A percentile compares a stretch with the other conserved stretches of the same genome.
Conservation (phyloP, 345 rosid genomes). For the Hevea brasiliensis region DNA sequence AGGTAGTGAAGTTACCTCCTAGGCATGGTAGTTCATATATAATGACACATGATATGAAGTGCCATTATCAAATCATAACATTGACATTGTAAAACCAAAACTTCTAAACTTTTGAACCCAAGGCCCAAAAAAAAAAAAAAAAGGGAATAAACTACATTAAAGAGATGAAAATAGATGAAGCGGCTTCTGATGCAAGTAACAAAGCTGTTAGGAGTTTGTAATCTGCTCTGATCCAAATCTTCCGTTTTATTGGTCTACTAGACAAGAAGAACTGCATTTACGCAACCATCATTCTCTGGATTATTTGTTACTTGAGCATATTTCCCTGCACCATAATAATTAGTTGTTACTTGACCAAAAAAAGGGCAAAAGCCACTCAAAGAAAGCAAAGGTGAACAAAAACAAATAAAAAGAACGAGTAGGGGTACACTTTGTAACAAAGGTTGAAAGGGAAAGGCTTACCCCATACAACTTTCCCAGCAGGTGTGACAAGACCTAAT, state of each 20-base stretch:
- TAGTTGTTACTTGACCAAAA: too few relatives aligned
- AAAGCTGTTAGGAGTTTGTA: neutral
- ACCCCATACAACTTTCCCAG: conserved; percentile 95
- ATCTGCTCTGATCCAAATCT: neutral
- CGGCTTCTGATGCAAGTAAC: neutral
- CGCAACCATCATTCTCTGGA: conserved; percentile 89
- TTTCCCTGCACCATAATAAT: conserved; percentile 85
- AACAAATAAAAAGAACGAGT: neutral
- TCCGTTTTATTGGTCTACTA: conserved; percentile 25
- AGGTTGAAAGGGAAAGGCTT: conserved; percentile 20
- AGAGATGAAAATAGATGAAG: neutral
- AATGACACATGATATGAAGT: too few relatives aligned
- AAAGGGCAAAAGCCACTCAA: neutral
- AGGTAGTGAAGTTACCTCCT: too few relatives aligned
- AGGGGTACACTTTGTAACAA: neutral
- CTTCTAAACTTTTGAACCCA: neutral
- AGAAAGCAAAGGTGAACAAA: neutral
- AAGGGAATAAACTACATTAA: too few relatives aligned
- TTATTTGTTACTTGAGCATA: conserved; percentile 95
- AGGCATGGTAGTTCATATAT: too few relatives aligned
- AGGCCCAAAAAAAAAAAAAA: neutral
- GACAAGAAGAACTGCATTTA: conserved; percentile 84
- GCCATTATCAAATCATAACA: too few relatives aligned
- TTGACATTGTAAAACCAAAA: too few relatives aligned
- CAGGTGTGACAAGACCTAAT: conserved; percentile 89